Evolutionary conservation across 805 yeast genomes (phyloP).

Genomic region (Clavispora carvajalis): DNA sequence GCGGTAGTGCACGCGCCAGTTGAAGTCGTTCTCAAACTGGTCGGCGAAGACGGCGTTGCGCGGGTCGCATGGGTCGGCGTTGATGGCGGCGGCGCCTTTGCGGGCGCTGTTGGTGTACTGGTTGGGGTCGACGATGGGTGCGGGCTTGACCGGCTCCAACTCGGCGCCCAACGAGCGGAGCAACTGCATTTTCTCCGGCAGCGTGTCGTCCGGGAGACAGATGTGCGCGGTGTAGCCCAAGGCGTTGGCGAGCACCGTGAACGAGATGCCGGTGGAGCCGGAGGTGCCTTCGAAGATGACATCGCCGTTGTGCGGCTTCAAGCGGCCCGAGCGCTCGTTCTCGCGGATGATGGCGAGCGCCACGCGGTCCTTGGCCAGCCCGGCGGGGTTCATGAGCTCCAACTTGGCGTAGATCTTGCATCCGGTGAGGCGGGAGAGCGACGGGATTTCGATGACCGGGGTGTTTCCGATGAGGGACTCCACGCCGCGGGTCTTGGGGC

Average conservation of each 20-base stretch:
- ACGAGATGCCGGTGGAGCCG: conserved; percentile 94
- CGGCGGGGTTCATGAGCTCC: conserved; percentile 87
- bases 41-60: conserved; percentile 80
- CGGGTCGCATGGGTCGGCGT: conserved; percentile 29
- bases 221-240: conserved; percentile 87
- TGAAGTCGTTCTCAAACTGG: conserved; percentile 89
- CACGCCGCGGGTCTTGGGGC: conserved; percentile 44
- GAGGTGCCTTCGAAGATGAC: conserved; percentile 91
- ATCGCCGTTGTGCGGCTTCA: conserved; percentile 60
- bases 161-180: conserved; percentile 73
- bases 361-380: conserved; percentile 92
- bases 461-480: conserved; percentile 87
- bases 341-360: conserved; percentile 77
- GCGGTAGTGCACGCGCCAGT: conserved; percentile 78
- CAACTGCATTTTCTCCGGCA: conserved; percentile 72
- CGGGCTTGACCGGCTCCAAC: conserved; percentile 85
- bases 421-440: conserved; percentile 68
- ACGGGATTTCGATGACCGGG: conserved; percentile 69
- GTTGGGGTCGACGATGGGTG: conserved; percentile 87
- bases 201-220: conserved; percentile 93
- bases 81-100: conserved; percentile 51
- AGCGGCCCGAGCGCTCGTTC: conserved; percentile 55
- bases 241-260: conserved; percentile 85
- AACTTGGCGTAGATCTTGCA: conserved; percentile 82
- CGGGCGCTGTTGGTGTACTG: conserved; percentile 91